phyloP scores from a whole-genome alignment of 2,329 filamentous ascomycete species.

The Davidsoniella neocaledoniae region DNA sequence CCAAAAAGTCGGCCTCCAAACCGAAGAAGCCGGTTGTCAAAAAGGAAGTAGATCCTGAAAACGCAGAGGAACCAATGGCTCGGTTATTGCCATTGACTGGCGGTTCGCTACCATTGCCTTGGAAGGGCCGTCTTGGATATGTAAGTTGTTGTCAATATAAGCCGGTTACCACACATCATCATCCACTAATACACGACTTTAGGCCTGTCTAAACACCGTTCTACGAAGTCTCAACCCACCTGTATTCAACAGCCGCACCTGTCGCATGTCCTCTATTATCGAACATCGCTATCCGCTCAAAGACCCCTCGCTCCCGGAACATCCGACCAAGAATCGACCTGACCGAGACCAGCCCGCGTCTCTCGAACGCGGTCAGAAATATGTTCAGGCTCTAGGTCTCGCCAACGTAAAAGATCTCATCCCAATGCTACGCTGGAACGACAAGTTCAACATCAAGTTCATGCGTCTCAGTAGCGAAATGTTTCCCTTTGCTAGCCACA shows the following conservation, averaged over 20 bases:
- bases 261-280: constrained; percentile 75
- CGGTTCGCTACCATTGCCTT: constrained; percentile 8
- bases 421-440: constrained; percentile 85
- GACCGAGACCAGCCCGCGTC: constrained; percentile 56
- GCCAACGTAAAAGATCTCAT: constrained; percentile 68
- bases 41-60: neutral
- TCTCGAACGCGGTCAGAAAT: constrained; percentile 48
- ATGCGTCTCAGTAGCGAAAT: constrained; percentile 87
- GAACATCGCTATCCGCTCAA: constrained; percentile 72
- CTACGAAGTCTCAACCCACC: constrained; percentile 65
- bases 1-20: neutral
- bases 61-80: constrained; percentile 3
- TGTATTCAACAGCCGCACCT: constrained; percentile 81
- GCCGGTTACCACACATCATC: neutral
- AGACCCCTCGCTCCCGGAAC: constrained; percentile 60
- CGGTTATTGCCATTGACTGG: constrained; percentile 9
- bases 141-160: constrained; percentile 1
- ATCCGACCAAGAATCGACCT: constrained; percentile 71
- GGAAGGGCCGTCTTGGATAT: constrained; percentile 12
- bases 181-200: neutral
- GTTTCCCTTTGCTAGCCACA: constrained; percentile 90
- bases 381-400: constrained; percentile 60
- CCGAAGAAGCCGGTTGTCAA: constrained; percentile 4
- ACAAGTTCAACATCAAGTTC: constrained; percentile 81
- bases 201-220: constrained; percentile 87